A percentile compares a stretch with the other conserved stretches of the same genome.
Evolutionary conservation across 345 rosid genomes (phyloP).

Genomic region (Carallia brachiata): DNA sequence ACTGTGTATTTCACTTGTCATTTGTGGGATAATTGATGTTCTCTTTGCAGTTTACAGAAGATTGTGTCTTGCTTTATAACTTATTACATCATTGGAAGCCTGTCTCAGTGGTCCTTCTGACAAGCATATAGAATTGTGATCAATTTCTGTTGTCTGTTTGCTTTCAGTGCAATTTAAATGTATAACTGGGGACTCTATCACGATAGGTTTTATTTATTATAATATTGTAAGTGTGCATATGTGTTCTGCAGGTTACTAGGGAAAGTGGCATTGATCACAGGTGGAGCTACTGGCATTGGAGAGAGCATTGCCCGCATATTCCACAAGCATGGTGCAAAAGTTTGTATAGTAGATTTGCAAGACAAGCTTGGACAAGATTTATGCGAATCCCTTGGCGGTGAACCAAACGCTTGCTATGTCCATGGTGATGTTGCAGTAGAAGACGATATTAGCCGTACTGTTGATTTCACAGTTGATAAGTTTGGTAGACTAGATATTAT

Average conservation of each 20-base stretch:
- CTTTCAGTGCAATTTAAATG: not conserved
- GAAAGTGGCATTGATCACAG: conserved; percentile 76
- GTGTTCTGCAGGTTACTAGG: conserved; percentile 50
- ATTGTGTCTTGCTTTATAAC: too few species aligned
- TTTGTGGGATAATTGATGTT: too few species aligned
- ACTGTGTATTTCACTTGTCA: too few species aligned
- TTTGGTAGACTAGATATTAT: conserved; percentile 70
- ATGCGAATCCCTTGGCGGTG: conserved; percentile 45
- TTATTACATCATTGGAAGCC: too few species aligned
- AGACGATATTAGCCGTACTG: conserved; percentile 60
- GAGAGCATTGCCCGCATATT: conserved; percentile 74
- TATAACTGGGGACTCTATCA: too few species aligned
- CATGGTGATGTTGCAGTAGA: conserved; percentile 74
- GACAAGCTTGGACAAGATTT: conserved; percentile 54
- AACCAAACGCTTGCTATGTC: conserved; percentile 40
- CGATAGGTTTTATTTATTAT: too few species aligned
- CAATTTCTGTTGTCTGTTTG: not conserved
- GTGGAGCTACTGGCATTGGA: conserved; percentile 91
- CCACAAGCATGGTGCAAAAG: conserved; percentile 74
- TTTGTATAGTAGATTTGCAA: conserved; percentile 70
- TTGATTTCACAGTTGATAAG: conserved; percentile 49
- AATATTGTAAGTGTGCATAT: too few species aligned
- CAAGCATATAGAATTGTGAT: not conserved
- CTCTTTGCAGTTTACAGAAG: too few species aligned
- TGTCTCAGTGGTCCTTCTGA: too few species aligned